Base-by-base conservation (phyloP, 805 yeast genomes). In the Candida quercuum region DNA sequence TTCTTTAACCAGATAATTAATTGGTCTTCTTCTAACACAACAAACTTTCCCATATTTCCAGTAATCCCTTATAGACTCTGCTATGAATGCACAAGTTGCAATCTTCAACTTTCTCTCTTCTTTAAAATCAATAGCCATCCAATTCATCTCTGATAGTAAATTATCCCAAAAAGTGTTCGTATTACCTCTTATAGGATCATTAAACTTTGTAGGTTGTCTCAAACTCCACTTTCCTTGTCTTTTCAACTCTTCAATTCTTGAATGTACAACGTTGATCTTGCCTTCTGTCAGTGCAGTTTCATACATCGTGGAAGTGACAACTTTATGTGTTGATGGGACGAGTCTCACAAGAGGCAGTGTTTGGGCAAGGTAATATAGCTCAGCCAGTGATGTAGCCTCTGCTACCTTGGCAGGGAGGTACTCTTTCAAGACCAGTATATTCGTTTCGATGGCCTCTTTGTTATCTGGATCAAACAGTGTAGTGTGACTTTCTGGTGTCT, bases 241-340 rank as follows among this genome's bases (percentile, higher is more conserved):
- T 57, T 87, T 86, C 45, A 93, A 68, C 57, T 91, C 98, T 54
- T 91, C 98, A 33, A 93, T 89, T 43, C 98, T 70, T 2, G 94
- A 83, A 50, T 87, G 84, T 15, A 87, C 78, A 10, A 88, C 96
- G 0, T 95, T 86, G 3, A 91, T 79, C 55, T 89, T 84, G 4
- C 96, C 96, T 55, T 93, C 99, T 12, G 86, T 74, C 24, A 89
- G 64, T 0, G 95, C 86, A 50, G 83, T 75, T 53, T 87, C 95
- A 61, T 77, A 93, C 39, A 85, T 77, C 36, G 86, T 91, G 0
- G 98, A 85, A 23, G 88, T 77, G 27, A 91, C 66, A 0, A 85
- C 81, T 54, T 93, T 93, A 53, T 89, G 96, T 4, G 96, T 78
- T 23, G 88, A 74, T 0, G 95, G 87, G 22, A 93, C 64, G 16